A percentile compares a stretch with the other conserved stretches of the same genome.
Evolutionary conservation across 352 stramenopile genomes (phyloP).

Genomic region (Globisporangium emineosum): DNA sequence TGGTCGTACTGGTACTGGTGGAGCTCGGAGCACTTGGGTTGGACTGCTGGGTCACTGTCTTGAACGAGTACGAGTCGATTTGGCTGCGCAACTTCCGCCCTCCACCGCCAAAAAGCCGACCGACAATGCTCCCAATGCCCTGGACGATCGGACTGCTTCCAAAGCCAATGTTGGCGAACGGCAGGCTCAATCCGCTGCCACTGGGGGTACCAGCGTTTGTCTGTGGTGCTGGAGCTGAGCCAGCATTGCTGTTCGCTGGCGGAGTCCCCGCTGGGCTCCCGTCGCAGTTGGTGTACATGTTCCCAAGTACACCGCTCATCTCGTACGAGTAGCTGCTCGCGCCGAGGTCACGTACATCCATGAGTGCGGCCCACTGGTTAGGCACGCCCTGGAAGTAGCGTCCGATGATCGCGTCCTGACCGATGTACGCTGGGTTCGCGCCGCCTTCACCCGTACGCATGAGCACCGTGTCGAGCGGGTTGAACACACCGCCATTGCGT

Average conservation of each 20-base stretch:
- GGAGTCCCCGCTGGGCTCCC: conserved; percentile 27
- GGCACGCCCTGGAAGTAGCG: conserved; percentile 61
- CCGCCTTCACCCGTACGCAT: conserved; percentile 34
- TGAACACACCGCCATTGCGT: conserved; percentile 13
- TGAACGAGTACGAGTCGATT: conserved; percentile 2
- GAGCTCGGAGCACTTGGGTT: conserved; percentile 2
- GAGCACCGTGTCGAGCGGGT: conserved; percentile 15
- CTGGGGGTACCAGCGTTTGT: background rate
- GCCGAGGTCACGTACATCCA: conserved; percentile 15
- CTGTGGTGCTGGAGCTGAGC: background rate
- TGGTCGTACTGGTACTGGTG: conserved; percentile 12
- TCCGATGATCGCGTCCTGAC: conserved; percentile 18
- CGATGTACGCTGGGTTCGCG: conserved; percentile 17
- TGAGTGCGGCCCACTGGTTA: conserved; percentile 9
- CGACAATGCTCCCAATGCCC: conserved; percentile 4
- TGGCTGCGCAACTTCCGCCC: background rate
- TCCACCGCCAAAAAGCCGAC: background rate
- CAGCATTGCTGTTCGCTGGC: conserved; percentile 19
- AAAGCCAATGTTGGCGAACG: conserved; percentile 5
- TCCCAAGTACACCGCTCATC: conserved; percentile 5
- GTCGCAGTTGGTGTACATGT: conserved; percentile 24
- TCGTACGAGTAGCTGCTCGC: conserved; percentile 16
- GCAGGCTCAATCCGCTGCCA: background rate
- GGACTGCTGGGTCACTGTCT: background rate
- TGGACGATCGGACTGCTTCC: background rate